Evolutionary conservation across 805 yeast species (phyloP), one percentile per base, ranked within the genome.

Genomic region (Priceomyces melissophilus): DNA sequence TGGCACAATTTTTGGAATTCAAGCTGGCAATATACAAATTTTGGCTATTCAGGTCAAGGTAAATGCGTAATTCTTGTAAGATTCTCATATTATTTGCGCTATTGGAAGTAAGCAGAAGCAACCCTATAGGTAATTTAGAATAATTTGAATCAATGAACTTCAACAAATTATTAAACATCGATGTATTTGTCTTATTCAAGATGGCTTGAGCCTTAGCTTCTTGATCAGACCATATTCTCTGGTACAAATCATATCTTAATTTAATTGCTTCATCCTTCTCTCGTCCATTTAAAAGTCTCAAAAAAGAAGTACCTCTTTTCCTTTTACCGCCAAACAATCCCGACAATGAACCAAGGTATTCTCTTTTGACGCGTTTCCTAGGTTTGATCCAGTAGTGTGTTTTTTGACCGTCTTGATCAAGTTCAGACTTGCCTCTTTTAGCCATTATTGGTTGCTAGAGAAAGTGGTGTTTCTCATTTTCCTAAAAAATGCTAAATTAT

Each of bases 61-160:
- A 52, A 10, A 41, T 30, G 15, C 57, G 52, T 39, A 69, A 62
- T 34, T 67, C 71, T n/a, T 63, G 54, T 17, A 69, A 47, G 10
- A 67, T 61, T 16, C 73, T 52, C 32, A 57, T 47, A 47, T 69
- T 69, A 45, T 68, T 69, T 28, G 73, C 71, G 9, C 63, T 63
- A 46, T 69, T 68, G 11, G 73, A 60, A 23, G 69, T 62, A 38
- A 69, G 49, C 43, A 57, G 66, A 13, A 69, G 50, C 40, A 60
- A 65, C 2, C 67, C 73, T 8, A 58, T 52, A 9, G 59, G 58
- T 6, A 67, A 44, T 42, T 61, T 60, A 11, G 27, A 38, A 10
- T 33, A 32, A 26, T 42, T 26, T 37, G 35, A 45, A 10, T 44
- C 38, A 37, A 65, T 48, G 39, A 61, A 68, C 28, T 39, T 40